A percentile compares a stretch with the other conserved stretches of the same genome.
phyloP scores from a whole-genome alignment of 257 asterid genomes.

The Salvia splendens region DNA sequence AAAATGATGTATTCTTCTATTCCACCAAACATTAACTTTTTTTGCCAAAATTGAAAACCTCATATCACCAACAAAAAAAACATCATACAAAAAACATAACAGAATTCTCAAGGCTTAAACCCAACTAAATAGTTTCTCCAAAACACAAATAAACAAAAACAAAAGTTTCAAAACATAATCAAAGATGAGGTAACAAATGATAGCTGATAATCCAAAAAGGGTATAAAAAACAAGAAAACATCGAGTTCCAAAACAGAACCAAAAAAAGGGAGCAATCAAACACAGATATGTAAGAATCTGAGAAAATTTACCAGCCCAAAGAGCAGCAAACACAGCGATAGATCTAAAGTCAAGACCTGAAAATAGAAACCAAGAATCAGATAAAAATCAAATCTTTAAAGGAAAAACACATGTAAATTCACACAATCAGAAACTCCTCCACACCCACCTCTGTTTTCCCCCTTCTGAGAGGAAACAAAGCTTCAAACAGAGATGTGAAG shows the following conservation, averaged over 20 bases:
- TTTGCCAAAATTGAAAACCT: not conserved
- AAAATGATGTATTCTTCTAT: not conserved
- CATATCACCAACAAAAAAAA: slow-evolving; percentile 27
- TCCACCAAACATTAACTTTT: no score
- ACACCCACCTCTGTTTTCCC: slow-evolving; percentile 36
- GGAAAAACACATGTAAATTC: slow-evolving; percentile 10
- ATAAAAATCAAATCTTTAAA: slow-evolving; percentile 35
- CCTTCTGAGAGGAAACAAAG: slow-evolving; percentile 3
- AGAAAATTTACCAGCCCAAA: slow-evolving; percentile 52
- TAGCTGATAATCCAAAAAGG: slow-evolving; percentile 23
- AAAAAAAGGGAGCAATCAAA: slow-evolving; percentile 26
- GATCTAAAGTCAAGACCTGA: slow-evolving; percentile 76
- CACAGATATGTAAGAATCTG: slow-evolving; percentile 31
- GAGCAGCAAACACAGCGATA: slow-evolving; percentile 51
- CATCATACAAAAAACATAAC: not conserved
- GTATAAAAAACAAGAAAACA: slow-evolving; percentile 15
- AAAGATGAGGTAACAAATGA: slow-evolving; percentile 2
- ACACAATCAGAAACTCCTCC: slow-evolving; percentile 25
- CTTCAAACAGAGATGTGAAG: slow-evolving; percentile 24
- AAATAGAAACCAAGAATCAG: slow-evolving; percentile 35
- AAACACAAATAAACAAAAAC: not conserved
- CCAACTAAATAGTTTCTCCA: not conserved
- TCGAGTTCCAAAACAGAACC: slow-evolving; percentile 30
- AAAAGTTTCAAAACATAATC: slow-evolving; percentile 9
- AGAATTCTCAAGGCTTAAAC: not conserved